phyloP scores from a whole-genome alignment of 1,139 yeast genomes.

The Yamadazyma dendronema region DNA sequence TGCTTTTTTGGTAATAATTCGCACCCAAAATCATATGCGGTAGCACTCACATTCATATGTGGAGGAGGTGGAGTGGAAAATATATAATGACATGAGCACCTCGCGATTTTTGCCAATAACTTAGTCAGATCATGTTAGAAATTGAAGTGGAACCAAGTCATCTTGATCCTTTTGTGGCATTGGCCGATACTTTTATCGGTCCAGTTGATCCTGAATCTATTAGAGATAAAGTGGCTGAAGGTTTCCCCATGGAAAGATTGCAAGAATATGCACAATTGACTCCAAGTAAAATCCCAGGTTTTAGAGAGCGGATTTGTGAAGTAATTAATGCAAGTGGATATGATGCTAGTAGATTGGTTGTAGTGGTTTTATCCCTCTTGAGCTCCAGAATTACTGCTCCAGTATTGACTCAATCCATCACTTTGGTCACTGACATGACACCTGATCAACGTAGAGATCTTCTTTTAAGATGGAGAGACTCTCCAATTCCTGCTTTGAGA shows the following conservation, averaged over 20 bases:
- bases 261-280: constrained; percentile 31
- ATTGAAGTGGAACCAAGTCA: constrained; percentile 6
- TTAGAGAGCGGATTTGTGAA: constrained; percentile 19
- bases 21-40: constrained; percentile 3
- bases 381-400: constrained; percentile 36
- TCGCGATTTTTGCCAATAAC: background rate
- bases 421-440: constrained; percentile 38
- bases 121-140: constrained; percentile 7
- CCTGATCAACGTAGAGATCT: constrained; percentile 27
- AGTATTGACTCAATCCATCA: constrained; percentile 33
- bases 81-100: background rate
- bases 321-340: constrained; percentile 19
- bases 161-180: constrained; percentile 15
- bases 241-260: constrained; percentile 29
- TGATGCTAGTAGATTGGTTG: constrained; percentile 22
- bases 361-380: constrained; percentile 26
- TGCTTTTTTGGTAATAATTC: too few relatives aligned
- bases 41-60: too few relatives aligned
- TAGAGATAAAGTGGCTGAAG: constrained; percentile 25
- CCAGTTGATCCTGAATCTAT: constrained; percentile 31
- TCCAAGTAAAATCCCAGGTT: constrained; percentile 33
- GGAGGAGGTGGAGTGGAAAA: background rate
- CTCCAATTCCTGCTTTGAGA: constrained; percentile 30
- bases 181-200: constrained; percentile 39
- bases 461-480: constrained; percentile 38